Evolutionary conservation across 768 basidiomycete species (phyloP), one percentile per base, ranked within the genome.

Genomic region (Termitomyces sp.): DNA sequence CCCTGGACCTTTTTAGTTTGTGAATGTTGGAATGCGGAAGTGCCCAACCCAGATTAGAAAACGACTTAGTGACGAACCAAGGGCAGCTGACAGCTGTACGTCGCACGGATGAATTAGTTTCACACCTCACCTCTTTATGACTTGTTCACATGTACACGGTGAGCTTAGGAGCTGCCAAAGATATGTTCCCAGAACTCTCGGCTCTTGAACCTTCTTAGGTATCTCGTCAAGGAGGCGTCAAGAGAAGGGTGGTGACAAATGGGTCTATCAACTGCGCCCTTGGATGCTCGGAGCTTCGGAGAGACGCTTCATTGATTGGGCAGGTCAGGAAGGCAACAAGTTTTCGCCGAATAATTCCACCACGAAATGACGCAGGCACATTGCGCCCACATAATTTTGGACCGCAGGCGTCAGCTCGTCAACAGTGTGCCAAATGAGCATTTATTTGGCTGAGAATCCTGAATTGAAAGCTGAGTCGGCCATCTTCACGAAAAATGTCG

Each of bases 91-190:
- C 40, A 54, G 40, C 40, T 43, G 53, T 32, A 54, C 28, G n/a
- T 32, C 40, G n/a, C 40, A 40, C 53, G 28, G 40, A n/a, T 41
- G 53, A n/a, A n/a, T 30, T 54, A n/a, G 18, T n/a, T 43, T 54
- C 53, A 3, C 52, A 7, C 10, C 52, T n/a, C 38, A 30, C 41
- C 16, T 43, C 8, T 43, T 30, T 41, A 23, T 26, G 28, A 30
- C 52, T 53, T 54, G 40, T 54, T 52, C 51, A 52, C 40, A 41
- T 54, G 53, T n/a, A 20, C 26, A 53, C n/a, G 38, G 23, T 36
- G 50, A 36, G 35, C 8, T 51, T n/a, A 5, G 14, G 13, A n/a
- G 12, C 30, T 35, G 53, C 40, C 40, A 30, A 12, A 40, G 26
- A 54, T n/a, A 41, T n/a, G n/a, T 54, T 20, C 28, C 28, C 12